These are phyloP conservation scores for Cystobasidium sp. DNA, from an alignment of 1,284 basidiomycete genomes.

Conservation along the genomic window DNA sequence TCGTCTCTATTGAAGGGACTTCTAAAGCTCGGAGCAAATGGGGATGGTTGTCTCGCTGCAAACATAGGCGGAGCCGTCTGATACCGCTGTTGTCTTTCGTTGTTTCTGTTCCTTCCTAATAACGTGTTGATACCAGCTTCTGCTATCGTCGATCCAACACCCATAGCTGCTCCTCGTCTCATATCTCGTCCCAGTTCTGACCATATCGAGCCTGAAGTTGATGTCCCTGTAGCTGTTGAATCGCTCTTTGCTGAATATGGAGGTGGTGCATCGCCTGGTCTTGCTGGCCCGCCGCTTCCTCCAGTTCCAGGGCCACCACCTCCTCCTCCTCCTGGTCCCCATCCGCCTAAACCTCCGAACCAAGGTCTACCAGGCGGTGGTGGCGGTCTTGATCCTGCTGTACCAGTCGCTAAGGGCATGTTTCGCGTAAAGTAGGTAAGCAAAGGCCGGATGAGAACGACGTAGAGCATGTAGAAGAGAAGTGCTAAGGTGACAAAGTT, in stretches of 20 bases:
- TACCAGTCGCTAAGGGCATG: constrained; percentile 30
- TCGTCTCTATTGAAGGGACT: constrained; percentile 14
- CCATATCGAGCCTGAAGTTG: constrained; percentile 21
- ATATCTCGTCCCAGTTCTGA: constrained; percentile 16
- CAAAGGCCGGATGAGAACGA: constrained; percentile 40
- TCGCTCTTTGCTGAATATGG: constrained; percentile 68
- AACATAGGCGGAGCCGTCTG: constrained; percentile 53
- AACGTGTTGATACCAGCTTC: constrained; percentile 53
- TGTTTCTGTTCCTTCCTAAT: constrained; percentile 47
- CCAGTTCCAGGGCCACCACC: constrained; percentile 55
- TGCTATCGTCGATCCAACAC: constrained; percentile 26
- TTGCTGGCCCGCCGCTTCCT: constrained; percentile 61
- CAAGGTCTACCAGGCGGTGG: constrained; percentile 46
- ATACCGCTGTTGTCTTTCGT: constrained; percentile 62
- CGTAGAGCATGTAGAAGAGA: constrained; percentile 53
- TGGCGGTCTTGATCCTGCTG: constrained; percentile 8
- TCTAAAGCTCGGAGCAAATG: constrained; percentile 4
- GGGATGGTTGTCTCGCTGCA: background rate
- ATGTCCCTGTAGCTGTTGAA: constrained; percentile 52
- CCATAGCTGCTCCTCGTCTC: constrained; percentile 14
- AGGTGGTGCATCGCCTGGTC: constrained; percentile 67
- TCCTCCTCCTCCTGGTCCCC: constrained; percentile 52
- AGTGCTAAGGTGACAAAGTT: constrained; percentile 65
- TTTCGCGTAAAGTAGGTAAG: constrained; percentile 31
- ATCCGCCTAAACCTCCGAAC: constrained; percentile 52